Conservation (phyloP, 2,329 filamentous ascomycete species). For the Claviceps citrina region DNA sequence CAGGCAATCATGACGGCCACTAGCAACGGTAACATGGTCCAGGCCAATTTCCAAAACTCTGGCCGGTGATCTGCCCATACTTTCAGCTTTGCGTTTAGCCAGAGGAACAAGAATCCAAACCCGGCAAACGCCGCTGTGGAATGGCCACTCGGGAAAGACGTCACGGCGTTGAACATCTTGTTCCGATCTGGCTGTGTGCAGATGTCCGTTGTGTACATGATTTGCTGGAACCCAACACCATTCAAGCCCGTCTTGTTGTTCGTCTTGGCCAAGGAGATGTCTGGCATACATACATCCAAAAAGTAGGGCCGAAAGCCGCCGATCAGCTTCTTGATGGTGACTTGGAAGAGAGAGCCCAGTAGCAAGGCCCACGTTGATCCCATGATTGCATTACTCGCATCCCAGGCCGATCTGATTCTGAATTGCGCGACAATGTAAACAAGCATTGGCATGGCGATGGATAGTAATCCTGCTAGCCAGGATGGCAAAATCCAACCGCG, state of each 20-base stretch:
- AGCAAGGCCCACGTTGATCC: constrained; percentile 46
- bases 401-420: constrained; percentile 41
- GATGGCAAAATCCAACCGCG: constrained; percentile 48
- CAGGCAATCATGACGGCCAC: constrained; percentile 44
- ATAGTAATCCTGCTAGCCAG: constrained; percentile 40
- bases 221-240: constrained; percentile 34
- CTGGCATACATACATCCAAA: constrained; percentile 47
- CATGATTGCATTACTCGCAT: constrained; percentile 45
- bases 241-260: constrained; percentile 26
- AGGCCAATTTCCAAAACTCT: constrained; percentile 49
- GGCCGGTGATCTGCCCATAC: constrained; percentile 52
- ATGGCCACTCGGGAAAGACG: constrained; percentile 55
- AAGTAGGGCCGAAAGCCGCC: constrained; percentile 50
- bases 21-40: constrained; percentile 42
- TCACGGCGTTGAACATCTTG: constrained; percentile 44
- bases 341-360: constrained; percentile 46
- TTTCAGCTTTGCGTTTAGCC: constrained; percentile 59
- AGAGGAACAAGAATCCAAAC: constrained; percentile 49
- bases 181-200: constrained; percentile 40
- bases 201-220: constrained; percentile 50
- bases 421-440: constrained; percentile 43
- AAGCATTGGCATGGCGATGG: constrained; percentile 39
- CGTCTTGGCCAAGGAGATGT: constrained; percentile 26
- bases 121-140: constrained; percentile 49
- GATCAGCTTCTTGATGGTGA: constrained; percentile 50